Percentiles rank a stretch among this genome's conserved stretches.
These are phyloP conservation scores for Trichosanthes truncata DNA, from an alignment of 306 rosid species.

Conservation along the genomic window DNA sequence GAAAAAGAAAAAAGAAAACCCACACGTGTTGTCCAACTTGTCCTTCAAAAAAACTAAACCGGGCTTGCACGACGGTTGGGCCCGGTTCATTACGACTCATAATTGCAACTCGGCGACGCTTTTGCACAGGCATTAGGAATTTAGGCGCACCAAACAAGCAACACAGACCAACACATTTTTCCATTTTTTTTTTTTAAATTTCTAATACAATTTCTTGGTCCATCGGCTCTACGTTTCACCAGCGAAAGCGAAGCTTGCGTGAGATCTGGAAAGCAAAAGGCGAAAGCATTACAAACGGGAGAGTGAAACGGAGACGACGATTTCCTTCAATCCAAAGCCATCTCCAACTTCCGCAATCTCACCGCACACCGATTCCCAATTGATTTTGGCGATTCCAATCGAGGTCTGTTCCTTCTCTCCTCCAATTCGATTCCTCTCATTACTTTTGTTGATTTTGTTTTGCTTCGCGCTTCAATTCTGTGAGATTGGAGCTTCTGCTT, in stretches of 20 bases:
- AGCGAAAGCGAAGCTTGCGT: conserved; percentile 23
- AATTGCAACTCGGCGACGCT: not conserved
- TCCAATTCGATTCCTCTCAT: not conserved
- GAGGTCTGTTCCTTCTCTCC: conserved; percentile 25
- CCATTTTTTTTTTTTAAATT: not conserved
- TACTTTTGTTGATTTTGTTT: not conserved
- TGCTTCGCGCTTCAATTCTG: not conserved
- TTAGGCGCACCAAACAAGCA: not conserved
- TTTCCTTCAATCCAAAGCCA: not conserved
- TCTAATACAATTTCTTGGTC: not conserved
- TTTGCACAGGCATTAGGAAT: not conserved
- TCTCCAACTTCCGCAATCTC: not conserved
- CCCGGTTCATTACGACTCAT: not conserved
- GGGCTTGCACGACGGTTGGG: not conserved
- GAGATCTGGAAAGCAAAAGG: conserved; percentile 19
- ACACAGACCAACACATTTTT: not conserved
- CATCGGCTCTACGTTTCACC: conserved; percentile 7
- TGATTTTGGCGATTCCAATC: conserved; percentile 13
- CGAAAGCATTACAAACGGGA: not conserved
- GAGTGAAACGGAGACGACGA: not conserved
- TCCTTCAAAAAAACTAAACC: not conserved
- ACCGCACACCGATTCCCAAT: conserved; percentile 1
- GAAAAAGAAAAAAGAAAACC: too few species aligned
- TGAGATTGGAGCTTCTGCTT: not conserved
- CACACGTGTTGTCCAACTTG: too few species aligned